phyloP scores from a whole-genome alignment of 2,329 filamentous ascomycete genomes.

The Peltaster fructicola region DNA sequence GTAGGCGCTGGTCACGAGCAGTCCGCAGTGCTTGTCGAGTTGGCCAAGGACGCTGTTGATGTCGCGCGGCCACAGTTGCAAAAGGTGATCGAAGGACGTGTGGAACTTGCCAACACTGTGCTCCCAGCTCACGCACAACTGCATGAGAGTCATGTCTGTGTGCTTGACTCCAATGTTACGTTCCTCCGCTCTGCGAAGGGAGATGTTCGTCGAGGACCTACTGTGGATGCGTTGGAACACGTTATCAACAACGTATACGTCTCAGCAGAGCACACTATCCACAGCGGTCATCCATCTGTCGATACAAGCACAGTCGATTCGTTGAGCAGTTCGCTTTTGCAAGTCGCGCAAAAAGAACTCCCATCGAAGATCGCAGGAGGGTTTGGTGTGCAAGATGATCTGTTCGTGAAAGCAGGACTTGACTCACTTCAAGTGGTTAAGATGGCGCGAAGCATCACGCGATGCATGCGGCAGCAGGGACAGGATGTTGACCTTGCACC shows the following conservation, averaged over 20 bases:
- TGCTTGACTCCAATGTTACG: slow-evolving; percentile 8
- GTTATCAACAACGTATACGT: slow-evolving; percentile 2
- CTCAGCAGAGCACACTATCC: background rate
- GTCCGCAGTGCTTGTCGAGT: slow-evolving; percentile 17
- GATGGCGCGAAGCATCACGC: slow-evolving; percentile 10
- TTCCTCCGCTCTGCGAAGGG: slow-evolving; percentile 7
- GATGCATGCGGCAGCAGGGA: too few species aligned
- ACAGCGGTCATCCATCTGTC: background rate
- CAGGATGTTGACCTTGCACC: too few species aligned
- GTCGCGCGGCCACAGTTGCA: slow-evolving; percentile 19
- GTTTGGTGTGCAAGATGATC: slow-evolving; percentile 8
- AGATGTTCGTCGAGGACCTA: slow-evolving; percentile 4
- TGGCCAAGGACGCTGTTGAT: slow-evolving; percentile 9
- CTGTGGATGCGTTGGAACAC: slow-evolving; percentile 1
- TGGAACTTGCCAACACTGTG: slow-evolving; percentile 27
- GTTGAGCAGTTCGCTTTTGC: too few species aligned
- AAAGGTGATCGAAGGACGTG: slow-evolving; percentile 27
- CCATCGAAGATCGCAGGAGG: slow-evolving; percentile 7
- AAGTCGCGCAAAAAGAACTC: too few species aligned
- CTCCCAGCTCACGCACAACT: slow-evolving; percentile 27
- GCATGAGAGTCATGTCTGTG: slow-evolving; percentile 24
- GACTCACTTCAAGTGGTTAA: slow-evolving; percentile 19
- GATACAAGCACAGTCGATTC: too few species aligned
- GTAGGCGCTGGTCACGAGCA: slow-evolving; percentile 16
- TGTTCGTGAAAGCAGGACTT: slow-evolving; percentile 18